Evolutionary conservation across 2,329 filamentous ascomycete genomes (phyloP).

Genomic region (Fusarium illudens): DNA sequence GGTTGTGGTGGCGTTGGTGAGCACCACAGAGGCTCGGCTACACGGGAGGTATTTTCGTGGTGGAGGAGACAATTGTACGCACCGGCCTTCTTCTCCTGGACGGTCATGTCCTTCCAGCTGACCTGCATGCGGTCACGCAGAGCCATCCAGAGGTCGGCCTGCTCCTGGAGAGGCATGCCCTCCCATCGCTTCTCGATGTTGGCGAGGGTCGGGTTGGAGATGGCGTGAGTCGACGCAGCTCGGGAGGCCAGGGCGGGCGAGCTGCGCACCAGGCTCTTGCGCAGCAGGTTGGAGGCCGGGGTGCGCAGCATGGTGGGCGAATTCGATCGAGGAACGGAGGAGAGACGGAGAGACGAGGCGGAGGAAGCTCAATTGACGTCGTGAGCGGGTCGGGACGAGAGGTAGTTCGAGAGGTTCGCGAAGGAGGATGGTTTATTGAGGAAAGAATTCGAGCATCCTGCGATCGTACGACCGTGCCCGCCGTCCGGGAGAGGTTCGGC

Average conservation of each 20-base stretch:
- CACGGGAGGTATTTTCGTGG: constrained; percentile 48
- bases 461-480: constrained; percentile 38
- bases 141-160: constrained; percentile 99
- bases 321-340: constrained; percentile 29
- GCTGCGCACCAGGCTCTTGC: constrained; percentile 57
- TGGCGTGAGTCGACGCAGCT: constrained; percentile 81
- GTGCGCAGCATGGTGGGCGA: constrained; percentile 62
- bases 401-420: constrained; percentile 35
- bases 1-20: constrained; percentile 8
- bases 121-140: constrained; percentile 98
- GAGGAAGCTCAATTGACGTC: constrained; percentile 48
- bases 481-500: constrained; percentile 36
- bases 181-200: constrained; percentile 99
- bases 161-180: constrained; percentile 95
- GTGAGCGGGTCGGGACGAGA: constrained; percentile 36
- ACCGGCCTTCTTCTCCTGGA: constrained; percentile 99
- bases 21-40: constrained; percentile 37
- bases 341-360: constrained; percentile 18
- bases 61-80: constrained; percentile 57
- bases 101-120: constrained; percentile 92
- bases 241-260: constrained; percentile 58
- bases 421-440: constrained; percentile 40
- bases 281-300: constrained; percentile 61
- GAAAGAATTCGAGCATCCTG: constrained; percentile 44
- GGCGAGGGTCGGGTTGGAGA: constrained; percentile 96